Conservation (phyloP, 148 eudicot species). For the Diospyros lotus region DNA sequence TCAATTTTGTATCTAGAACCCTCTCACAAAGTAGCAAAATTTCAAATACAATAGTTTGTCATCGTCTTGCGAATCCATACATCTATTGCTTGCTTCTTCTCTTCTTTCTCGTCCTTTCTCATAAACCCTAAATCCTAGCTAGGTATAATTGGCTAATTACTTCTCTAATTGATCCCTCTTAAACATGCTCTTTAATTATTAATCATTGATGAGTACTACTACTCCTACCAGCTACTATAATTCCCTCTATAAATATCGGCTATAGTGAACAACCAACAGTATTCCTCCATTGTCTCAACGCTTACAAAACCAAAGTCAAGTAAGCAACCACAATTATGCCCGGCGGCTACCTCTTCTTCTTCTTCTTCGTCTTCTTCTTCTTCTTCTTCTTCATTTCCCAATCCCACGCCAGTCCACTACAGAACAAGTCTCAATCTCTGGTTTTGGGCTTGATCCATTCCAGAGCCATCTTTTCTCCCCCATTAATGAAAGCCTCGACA, state of each 20-base stretch:
- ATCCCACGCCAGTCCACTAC: constrained; percentile 23
- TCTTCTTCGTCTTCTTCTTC: constrained; percentile 8
- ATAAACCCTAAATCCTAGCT: no score
- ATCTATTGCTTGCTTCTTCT: no score
- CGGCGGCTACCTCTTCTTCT: background rate
- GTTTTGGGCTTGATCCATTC: constrained; percentile 36
- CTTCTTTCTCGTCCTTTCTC: no score
- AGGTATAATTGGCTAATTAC: no score
- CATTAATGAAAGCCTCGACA: constrained; percentile 6
- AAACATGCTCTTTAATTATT: no score
- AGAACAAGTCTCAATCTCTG: constrained; percentile 22
- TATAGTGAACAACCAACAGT: background rate
- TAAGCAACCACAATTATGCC: background rate
- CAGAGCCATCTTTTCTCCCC: constrained; percentile 19
- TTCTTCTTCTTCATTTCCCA: constrained; percentile 1
- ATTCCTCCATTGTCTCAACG: background rate
- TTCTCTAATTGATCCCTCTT: no score
- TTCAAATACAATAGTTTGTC: no score
- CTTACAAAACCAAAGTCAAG: background rate
- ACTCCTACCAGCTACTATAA: no score
- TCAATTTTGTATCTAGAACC: no score
- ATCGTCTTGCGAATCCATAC: no score
- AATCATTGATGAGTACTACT: no score
- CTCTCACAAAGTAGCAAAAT: no score
- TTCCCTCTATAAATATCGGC: constrained; percentile 6